Conservation (phyloP, 75 land plant genomes). For the Larix kaempferi region DNA sequence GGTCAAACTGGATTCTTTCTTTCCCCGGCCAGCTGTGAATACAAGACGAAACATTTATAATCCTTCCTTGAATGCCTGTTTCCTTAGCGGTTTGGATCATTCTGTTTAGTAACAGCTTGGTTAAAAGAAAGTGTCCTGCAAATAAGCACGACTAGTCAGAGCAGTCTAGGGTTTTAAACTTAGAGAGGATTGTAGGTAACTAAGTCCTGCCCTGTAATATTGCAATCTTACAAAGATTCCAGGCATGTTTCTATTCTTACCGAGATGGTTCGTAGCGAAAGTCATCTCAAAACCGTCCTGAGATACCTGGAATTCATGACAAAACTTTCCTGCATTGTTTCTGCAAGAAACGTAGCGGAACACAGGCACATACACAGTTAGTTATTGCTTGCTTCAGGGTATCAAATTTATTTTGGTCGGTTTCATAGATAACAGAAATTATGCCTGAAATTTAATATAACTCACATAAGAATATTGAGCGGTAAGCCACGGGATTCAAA, state of each 20-base stretch:
- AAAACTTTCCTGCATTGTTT: slow-evolving; percentile 70
- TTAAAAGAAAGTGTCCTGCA: slow-evolving; percentile 72
- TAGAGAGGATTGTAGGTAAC: not conserved
- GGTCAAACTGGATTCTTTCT: slow-evolving; percentile 28
- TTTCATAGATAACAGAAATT: not conserved
- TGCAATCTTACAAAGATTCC: not conserved
- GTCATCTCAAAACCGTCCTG: slow-evolving; percentile 84
- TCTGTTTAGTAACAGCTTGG: slow-evolving; percentile 47
- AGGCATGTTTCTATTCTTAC: slow-evolving; percentile 13
- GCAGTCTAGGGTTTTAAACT: not conserved
- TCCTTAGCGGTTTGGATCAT: slow-evolving; percentile 60
- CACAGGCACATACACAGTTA: too few relatives aligned
- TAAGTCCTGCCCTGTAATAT: not conserved
- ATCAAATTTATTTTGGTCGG: not conserved
- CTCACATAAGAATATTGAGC: slow-evolving; percentile 75
- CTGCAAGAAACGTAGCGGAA: slow-evolving; percentile 6
- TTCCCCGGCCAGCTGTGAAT: slow-evolving; percentile 60
- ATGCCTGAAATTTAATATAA: not conserved
- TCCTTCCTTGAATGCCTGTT: slow-evolving; percentile 66
- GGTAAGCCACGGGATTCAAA: slow-evolving; percentile 57
- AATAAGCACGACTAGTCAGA: not conserved
- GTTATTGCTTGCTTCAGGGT: not conserved
- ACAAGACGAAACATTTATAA: slow-evolving; percentile 70
- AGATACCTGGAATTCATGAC: slow-evolving; percentile 31
- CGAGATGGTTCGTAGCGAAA: slow-evolving; percentile 77